Evolutionary conservation across 176 grass and related monocot species (phyloP).

Genomic region (Metroxylon sagu): DNA sequence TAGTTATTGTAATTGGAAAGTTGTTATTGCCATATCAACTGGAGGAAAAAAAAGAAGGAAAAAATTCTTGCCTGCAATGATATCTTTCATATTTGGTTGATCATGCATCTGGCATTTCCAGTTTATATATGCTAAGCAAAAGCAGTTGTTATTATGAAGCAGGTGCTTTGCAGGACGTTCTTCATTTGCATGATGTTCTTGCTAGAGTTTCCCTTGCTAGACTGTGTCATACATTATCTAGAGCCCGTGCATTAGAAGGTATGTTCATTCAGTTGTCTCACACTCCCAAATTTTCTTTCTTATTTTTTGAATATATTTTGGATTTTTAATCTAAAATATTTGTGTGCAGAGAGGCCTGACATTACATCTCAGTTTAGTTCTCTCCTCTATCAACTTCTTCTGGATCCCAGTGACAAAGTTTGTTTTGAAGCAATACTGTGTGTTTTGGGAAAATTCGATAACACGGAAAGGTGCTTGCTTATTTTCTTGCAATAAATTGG

Average conservation of each 20-base stretch:
- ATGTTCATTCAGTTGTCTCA: conserved; percentile 27
- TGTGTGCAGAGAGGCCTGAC: conserved; percentile 84
- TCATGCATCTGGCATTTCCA: background rate
- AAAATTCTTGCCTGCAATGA: no score
- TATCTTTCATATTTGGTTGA: no score
- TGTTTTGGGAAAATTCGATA: conserved; percentile 94
- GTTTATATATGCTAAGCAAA: conserved; percentile 13
- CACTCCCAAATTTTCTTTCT: conserved; percentile 17
- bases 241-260: conserved; percentile 86
- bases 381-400: conserved; percentile 97
- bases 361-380: conserved; percentile 84
- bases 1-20: no score
- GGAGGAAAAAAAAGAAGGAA: no score
- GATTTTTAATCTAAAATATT: conserved; percentile 5
- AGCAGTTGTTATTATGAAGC: conserved; percentile 39
- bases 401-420: conserved; percentile 97
- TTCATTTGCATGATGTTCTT: conserved; percentile 98
- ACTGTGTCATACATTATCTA: conserved; percentile 82
- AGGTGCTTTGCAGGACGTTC: conserved; percentile 96
- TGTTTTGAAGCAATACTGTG: conserved; percentile 99
- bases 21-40: no score
- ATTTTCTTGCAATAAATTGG: background rate
- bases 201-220: conserved; percentile 95
- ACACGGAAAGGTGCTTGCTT: conserved; percentile 63
- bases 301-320: background rate